Evolutionary conservation across 2,329 filamentous ascomycete genomes (phyloP).

Genomic region (Claviceps sp.): DNA sequence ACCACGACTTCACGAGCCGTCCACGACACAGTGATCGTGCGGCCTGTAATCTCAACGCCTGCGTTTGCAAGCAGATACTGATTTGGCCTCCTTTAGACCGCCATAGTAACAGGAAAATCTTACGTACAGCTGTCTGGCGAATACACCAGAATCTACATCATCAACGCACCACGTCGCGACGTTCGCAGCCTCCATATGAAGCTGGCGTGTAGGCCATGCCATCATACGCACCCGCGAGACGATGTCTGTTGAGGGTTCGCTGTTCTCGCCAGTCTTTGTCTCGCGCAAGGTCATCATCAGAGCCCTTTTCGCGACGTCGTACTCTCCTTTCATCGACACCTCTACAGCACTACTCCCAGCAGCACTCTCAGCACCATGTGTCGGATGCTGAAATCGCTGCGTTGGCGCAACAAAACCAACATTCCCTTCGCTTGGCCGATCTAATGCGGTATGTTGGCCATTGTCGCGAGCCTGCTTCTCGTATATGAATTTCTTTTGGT

Average conservation of each 20-base stretch:
- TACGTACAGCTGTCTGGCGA: too few relatives aligned
- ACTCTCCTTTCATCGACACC: neutral
- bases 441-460: constrained; percentile 57
- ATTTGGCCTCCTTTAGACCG: too few relatives aligned
- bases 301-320: neutral
- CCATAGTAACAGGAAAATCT: too few relatives aligned
- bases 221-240: constrained; percentile 4
- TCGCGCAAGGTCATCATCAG: neutral
- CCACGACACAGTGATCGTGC: too few relatives aligned
- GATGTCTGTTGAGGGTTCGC: neutral
- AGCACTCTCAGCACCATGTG: constrained; percentile 17
- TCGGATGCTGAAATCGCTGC: constrained; percentile 65
- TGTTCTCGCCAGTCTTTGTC: neutral
- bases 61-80: too few relatives aligned
- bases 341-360: neutral
- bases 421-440: constrained; percentile 74
- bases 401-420: constrained; percentile 64
- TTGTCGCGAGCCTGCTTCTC: neutral
- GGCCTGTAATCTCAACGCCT: too few relatives aligned
- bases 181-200: too few relatives aligned
- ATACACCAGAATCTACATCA: too few relatives aligned
- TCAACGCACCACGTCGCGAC: too few relatives aligned
- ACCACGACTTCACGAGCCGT: too few relatives aligned
- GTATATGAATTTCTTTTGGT: neutral
- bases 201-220: constrained; percentile 4